A percentile compares a stretch with the other conserved stretches of the same genome.
These are phyloP conservation scores for Macadamia tetraphylla DNA, from an alignment of 164 flowering plant genomes.

Conservation along the genomic window DNA sequence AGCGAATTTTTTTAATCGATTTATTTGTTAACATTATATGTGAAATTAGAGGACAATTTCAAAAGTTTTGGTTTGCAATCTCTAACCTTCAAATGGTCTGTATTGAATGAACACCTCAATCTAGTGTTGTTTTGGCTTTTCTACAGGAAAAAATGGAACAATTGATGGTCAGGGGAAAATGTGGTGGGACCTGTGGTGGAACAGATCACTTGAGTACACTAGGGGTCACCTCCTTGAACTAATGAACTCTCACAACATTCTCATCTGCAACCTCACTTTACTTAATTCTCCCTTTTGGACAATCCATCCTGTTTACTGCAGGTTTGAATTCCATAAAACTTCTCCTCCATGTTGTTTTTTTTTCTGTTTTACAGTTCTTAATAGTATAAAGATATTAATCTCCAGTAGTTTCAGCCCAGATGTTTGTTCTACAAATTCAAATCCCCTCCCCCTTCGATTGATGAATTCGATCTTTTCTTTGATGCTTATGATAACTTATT, in stretches of 20 bases:
- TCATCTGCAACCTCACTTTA: slow-evolving; percentile 84
- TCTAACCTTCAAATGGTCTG: no score
- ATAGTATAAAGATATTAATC: no score
- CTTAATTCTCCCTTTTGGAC: slow-evolving; percentile 97
- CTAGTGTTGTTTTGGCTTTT: slow-evolving; percentile 1
- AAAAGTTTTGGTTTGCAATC: no score
- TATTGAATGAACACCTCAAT: no score
- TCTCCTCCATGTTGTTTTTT: no score
- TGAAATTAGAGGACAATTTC: no score
- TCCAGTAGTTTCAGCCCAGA: no score
- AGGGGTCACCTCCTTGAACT: slow-evolving; percentile 94
- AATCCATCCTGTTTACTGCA: slow-evolving; percentile 93
- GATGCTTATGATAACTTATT: not conserved
- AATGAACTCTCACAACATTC: slow-evolving; percentile 60
- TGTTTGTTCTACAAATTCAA: no score
- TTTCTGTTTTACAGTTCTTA: no score
- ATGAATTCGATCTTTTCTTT: not conserved
- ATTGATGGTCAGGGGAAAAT: slow-evolving; percentile 93
- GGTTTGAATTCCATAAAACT: slow-evolving; percentile 32
- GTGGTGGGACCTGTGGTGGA: slow-evolving; percentile 99
- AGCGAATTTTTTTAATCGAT: no score
- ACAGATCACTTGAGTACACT: slow-evolving; percentile 75
- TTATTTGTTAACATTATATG: no score
- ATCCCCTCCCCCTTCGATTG: no score
- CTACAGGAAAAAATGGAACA: slow-evolving; percentile 85